phyloP scores from a whole-genome alignment of 805 yeast species.

The Jamesozyma rosinii region DNA sequence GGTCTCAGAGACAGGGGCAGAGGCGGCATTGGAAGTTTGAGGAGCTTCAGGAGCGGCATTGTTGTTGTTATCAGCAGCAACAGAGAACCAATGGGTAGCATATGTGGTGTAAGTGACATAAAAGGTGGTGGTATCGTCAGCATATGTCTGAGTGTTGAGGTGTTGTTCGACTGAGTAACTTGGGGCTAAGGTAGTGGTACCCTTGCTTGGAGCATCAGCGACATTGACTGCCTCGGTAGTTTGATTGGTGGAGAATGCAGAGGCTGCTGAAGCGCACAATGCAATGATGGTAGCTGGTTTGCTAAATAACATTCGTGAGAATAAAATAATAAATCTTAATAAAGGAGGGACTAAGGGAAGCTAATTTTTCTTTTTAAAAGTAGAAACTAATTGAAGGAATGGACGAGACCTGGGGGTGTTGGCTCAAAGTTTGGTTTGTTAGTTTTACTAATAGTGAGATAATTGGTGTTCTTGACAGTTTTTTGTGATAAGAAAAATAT shows the following conservation, averaged over 20 bases:
- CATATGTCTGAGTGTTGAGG: conserved; percentile 13
- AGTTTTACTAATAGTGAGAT: neutral
- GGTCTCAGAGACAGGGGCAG: neutral
- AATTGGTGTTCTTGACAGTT: too few relatives aligned
- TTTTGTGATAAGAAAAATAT: too few relatives aligned
- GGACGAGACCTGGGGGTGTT: conserved; percentile 15
- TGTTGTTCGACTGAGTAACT: conserved; percentile 13
- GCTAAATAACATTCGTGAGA: conserved; percentile 8
- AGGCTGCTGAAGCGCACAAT: conserved; percentile 8
- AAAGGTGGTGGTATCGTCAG: conserved; percentile 21
- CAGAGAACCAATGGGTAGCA: conserved; percentile 16
- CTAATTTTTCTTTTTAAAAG: too few relatives aligned
- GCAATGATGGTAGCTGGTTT: conserved; percentile 7
- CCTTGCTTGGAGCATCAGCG: neutral
- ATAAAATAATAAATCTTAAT: neutral
- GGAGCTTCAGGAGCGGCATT: neutral
- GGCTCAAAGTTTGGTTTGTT: conserved; percentile 6
- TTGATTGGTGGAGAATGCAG: conserved; percentile 15
- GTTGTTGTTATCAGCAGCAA: conserved; percentile 1
- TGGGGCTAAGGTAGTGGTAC: neutral
- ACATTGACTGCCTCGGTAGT: too few relatives aligned
- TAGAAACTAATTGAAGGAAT: conserved; percentile 8
- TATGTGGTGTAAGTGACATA: conserved; percentile 19
- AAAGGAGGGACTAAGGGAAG: conserved; percentile 8
- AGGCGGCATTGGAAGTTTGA: neutral